Evolutionary conservation across 2,329 filamentous ascomycete species (phyloP).

Genomic region (Aaosphaeria arxii): DNA sequence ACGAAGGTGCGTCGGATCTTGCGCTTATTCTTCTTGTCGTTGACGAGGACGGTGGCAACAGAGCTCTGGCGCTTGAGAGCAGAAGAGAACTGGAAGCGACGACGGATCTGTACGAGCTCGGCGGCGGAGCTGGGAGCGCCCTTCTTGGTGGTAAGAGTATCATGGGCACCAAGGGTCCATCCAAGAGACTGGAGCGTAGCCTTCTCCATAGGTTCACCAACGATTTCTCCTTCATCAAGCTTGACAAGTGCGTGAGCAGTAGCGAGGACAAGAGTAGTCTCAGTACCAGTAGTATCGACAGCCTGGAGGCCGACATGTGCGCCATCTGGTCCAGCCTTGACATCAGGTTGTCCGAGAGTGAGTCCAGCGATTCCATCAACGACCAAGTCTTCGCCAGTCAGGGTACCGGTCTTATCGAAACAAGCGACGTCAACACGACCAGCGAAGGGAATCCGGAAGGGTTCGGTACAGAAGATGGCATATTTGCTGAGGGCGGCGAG

Average conservation of each 20-base stretch:
- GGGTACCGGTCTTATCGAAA: constrained; percentile 97
- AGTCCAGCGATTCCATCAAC: constrained; percentile 96
- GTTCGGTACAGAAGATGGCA: constrained; percentile 98
- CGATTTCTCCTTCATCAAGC: constrained; percentile 93
- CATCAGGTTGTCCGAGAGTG: constrained; percentile 65
- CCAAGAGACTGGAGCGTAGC: constrained; percentile 85
- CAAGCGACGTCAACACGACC: constrained; percentile 94
- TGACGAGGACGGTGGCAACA: constrained; percentile 75
- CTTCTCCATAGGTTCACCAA: constrained; percentile 99
- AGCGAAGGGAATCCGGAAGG: constrained; percentile 95
- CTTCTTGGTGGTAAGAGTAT: constrained; percentile 72
- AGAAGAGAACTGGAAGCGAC: constrained; percentile 97
- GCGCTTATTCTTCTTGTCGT: constrained; percentile 68
- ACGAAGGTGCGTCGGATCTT: constrained; percentile 85
- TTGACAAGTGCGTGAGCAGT: constrained; percentile 95
- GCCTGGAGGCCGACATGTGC: constrained; percentile 76
- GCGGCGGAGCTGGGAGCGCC: constrained; percentile 48
- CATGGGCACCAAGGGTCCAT: constrained; percentile 89
- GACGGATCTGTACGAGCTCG: constrained; percentile 88
- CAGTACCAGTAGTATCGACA: constrained; percentile 67
- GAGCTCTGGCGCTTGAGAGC: constrained; percentile 95
- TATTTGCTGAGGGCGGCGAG: constrained; percentile 90
- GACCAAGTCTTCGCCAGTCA: constrained; percentile 94
- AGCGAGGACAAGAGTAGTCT: constrained; percentile 89
- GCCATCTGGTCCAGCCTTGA: constrained; percentile 70